Evolutionary conservation across 208 protist genomes (phyloP).

Genomic region (Acanthamoeba royreba): DNA sequence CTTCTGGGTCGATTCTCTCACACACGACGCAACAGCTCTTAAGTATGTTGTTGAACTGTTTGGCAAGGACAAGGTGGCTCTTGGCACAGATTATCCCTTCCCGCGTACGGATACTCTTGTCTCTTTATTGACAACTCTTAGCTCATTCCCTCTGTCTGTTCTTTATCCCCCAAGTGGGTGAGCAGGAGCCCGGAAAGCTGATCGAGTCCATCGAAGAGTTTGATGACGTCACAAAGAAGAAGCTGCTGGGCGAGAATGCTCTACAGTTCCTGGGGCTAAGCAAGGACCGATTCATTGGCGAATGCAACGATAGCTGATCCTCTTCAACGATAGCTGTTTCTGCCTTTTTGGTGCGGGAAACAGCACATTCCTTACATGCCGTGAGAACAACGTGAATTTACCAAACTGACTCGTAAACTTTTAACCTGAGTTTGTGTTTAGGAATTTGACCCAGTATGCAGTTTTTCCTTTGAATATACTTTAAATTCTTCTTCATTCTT

Average conservation of each 20-base stretch:
- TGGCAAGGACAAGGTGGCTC: conserved; percentile 68
- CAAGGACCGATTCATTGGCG: conserved; percentile 48
- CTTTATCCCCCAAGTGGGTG: not conserved
- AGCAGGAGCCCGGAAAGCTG: conserved; percentile 42
- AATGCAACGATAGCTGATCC: not conserved
- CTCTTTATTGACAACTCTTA: not conserved
- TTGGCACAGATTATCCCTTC: conserved; percentile 82
- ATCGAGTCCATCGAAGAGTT: conserved; percentile 59
- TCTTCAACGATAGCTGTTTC: too few species aligned
- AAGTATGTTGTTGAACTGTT: conserved; percentile 78
- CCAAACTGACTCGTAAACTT: too few species aligned
- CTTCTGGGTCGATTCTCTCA: conserved; percentile 83
- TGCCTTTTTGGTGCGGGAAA: too few species aligned
- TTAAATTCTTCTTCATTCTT: too few species aligned
- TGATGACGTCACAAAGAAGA: conserved; percentile 38
- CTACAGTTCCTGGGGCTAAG: conserved; percentile 58
- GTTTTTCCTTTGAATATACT: too few species aligned
- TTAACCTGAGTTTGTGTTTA: too few species aligned
- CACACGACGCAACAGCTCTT: conserved; percentile 77
- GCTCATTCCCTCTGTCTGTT: not conserved
- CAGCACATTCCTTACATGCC: too few species aligned
- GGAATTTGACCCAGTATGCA: too few species aligned
- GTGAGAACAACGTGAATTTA: too few species aligned
- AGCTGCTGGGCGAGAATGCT: conserved; percentile 59
- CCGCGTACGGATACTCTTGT: conserved; percentile 39